Conservation (phyloP, 495 filamentous ascomycete species). For the Penicillium cinerascens region DNA sequence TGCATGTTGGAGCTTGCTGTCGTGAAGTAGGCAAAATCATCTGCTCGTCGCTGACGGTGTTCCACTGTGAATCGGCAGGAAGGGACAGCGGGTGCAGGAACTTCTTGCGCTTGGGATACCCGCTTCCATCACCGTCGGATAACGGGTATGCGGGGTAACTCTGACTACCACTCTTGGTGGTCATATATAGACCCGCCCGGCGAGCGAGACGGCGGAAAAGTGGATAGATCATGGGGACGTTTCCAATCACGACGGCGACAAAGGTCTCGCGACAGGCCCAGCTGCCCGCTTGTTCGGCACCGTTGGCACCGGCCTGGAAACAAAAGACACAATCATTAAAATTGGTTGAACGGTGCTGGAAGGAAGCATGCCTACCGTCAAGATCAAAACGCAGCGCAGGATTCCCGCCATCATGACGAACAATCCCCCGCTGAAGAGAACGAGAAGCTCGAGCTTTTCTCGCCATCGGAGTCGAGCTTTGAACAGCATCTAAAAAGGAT, state of each 20-base stretch:
- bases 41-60: constrained; percentile 39
- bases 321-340: neutral
- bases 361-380: constrained; percentile 40
- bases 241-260: constrained; percentile 56
- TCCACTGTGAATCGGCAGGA: constrained; percentile 36
- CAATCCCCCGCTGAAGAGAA: constrained; percentile 57
- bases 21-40: constrained; percentile 32
- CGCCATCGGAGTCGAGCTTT: constrained; percentile 46
- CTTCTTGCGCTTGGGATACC: constrained; percentile 26
- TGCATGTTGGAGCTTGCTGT: constrained; percentile 27
- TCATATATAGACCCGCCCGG: constrained; percentile 30
- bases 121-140: constrained; percentile 20
- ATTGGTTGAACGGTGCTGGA: neutral
- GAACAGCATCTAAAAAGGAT: constrained; percentile 46
- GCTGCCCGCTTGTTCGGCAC: constrained; percentile 52
- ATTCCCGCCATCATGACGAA: constrained; percentile 59
- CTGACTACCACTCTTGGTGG: constrained; percentile 10
- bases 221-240: constrained; percentile 59
- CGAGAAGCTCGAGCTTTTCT: constrained; percentile 51
- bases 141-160: constrained; percentile 29
- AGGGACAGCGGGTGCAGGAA: constrained; percentile 40
- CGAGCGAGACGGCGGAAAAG: constrained; percentile 39
- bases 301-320: constrained; percentile 42
- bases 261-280: constrained; percentile 65
- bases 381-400: constrained; percentile 53